These are phyloP conservation scores for Penicillium polonicum DNA, from an alignment of 2,329 filamentous ascomycete species.

Conservation along the genomic window DNA sequence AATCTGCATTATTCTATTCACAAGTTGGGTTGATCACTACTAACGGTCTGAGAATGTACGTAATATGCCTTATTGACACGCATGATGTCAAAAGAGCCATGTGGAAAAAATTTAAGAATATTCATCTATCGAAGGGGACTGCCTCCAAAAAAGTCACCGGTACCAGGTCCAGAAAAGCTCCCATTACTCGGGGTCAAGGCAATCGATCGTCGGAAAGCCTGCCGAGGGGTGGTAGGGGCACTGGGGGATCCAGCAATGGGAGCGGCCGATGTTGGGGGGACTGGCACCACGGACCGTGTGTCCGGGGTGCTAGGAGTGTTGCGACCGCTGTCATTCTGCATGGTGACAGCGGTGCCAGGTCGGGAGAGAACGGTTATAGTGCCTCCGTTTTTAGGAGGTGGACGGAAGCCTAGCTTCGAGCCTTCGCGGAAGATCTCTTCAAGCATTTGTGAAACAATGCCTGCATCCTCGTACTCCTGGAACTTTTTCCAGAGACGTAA, in stretches of 20 bases:
- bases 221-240: constrained; percentile 43
- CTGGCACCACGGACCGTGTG: constrained; percentile 12
- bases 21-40: neutral
- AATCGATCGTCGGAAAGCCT: constrained; percentile 43
- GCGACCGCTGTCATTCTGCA: constrained; percentile 41
- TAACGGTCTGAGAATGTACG: neutral
- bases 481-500: constrained; percentile 87
- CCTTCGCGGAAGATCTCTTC: constrained; percentile 78
- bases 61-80: neutral
- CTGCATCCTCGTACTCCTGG: constrained; percentile 82
- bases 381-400: constrained; percentile 47
- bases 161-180: constrained; percentile 39
- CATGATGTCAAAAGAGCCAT: neutral
- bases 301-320: constrained; percentile 45
- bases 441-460: constrained; percentile 77
- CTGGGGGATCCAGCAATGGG: constrained; percentile 23
- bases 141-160: constrained; percentile 41
- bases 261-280: constrained; percentile 5
- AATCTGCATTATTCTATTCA: neutral
- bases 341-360: constrained; percentile 41
- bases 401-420: constrained; percentile 58
- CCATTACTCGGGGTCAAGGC: constrained; percentile 45
- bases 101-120: neutral
- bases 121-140: constrained; percentile 38
- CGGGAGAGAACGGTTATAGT: constrained; percentile 34